phyloP scores from a whole-genome alignment of 2,329 filamentous ascomycete species.

The Apiospora koreana region DNA sequence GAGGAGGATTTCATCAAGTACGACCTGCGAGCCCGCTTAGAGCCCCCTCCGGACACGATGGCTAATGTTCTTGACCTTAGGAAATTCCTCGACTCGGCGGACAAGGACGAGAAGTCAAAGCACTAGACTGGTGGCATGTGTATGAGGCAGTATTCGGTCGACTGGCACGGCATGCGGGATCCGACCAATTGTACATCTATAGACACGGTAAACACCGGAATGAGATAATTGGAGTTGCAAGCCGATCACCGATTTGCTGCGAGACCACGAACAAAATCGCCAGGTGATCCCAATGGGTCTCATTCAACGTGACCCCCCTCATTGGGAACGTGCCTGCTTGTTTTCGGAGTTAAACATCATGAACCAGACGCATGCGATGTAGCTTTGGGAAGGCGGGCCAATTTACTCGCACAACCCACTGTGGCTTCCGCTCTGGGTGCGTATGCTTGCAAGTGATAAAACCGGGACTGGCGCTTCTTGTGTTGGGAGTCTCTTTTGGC shows the following conservation, averaged over 20 bases:
- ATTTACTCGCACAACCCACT: neutral
- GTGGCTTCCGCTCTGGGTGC: neutral
- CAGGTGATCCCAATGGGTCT: neutral
- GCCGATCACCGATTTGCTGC: neutral
- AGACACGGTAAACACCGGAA: constrained; percentile 18
- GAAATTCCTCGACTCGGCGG: constrained; percentile 49
- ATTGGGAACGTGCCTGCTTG: neutral
- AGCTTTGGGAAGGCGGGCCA: neutral
- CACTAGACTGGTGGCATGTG: constrained; percentile 32
- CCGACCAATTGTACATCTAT: constrained; percentile 18
- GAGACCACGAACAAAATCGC: neutral
- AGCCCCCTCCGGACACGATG: neutral
- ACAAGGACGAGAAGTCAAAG: constrained; percentile 44
- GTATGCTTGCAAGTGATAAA: no score
- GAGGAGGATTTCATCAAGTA: constrained; percentile 68
- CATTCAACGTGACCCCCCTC: neutral
- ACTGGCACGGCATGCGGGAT: constrained; percentile 4
- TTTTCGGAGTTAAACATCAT: neutral
- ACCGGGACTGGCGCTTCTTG: neutral
- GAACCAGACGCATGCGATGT: neutral
- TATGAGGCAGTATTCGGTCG: constrained; percentile 12
- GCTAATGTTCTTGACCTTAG: constrained; percentile 30
- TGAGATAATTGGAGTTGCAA: constrained; percentile 10
- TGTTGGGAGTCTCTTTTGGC: neutral
- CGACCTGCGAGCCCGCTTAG: constrained; percentile 27